A percentile compares a stretch with the other conserved stretches of the same genome.
Conservation (phyloP, 805 yeast species). For the Torulaspora franciscae region DNA sequence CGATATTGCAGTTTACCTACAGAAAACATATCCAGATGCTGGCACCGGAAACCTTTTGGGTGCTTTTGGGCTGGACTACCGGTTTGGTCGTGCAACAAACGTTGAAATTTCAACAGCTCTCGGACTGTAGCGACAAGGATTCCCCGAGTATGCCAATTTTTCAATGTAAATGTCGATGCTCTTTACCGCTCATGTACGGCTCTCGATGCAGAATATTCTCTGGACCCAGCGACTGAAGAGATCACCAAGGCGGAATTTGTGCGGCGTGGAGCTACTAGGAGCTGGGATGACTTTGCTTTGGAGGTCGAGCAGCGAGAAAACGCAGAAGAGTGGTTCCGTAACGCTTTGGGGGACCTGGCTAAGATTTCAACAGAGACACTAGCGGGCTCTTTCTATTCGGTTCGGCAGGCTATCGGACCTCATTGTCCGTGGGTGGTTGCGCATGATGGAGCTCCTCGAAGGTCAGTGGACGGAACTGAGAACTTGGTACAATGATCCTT, state of each 20-base stretch:
- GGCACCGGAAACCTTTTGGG: background rate
- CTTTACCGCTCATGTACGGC: background rate
- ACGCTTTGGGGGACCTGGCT: background rate
- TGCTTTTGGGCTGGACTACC: background rate
- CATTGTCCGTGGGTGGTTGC: background rate
- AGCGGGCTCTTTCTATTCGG: background rate
- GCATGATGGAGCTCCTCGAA: background rate
- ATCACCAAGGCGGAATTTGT: background rate
- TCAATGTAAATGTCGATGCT: background rate
- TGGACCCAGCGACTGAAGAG: background rate
- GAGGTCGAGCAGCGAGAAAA: background rate
- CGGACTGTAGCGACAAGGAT: background rate
- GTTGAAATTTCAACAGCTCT: background rate
- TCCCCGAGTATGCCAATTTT: background rate
- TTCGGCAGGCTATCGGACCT: background rate
- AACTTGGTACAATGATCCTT: background rate
- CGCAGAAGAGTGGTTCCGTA: background rate
- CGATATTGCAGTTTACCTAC: constrained; percentile 1
- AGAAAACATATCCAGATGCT: constrained; percentile 1
- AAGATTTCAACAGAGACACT: background rate
- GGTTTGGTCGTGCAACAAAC: background rate
- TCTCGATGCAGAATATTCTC: background rate
- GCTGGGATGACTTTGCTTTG: background rate
- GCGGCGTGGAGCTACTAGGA: background rate
- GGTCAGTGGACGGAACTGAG: background rate